A percentile compares a stretch with the other conserved stretches of the same genome.
Evolutionary conservation across 2,329 filamentous ascomycete genomes (phyloP).

Genomic region (Diaporthe destruens): DNA sequence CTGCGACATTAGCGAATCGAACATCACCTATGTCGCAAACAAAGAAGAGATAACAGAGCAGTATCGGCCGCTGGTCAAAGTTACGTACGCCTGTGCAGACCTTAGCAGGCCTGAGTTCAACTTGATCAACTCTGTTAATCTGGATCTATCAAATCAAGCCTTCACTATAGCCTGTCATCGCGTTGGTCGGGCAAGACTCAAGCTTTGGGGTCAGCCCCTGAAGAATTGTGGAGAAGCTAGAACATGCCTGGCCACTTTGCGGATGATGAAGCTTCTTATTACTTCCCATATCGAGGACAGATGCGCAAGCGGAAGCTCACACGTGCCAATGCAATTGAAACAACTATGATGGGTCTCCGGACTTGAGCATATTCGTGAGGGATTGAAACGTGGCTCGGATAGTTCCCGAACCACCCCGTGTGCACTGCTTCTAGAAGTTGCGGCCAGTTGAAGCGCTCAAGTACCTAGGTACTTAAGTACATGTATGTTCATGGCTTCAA

Average conservation of each 20-base stretch:
- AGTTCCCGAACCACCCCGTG: not conserved
- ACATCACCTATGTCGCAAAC: not conserved
- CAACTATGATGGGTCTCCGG: not conserved
- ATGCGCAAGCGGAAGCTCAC: conserved; percentile 1
- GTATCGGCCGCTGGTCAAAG: conserved; percentile 8
- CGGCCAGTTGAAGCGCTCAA: not conserved
- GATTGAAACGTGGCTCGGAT: conserved; percentile 9
- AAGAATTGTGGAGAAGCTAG: conserved; percentile 24
- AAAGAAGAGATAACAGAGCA: conserved; percentile 3
- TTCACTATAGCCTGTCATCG: conserved; percentile 19
- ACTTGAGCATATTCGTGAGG: conserved; percentile 2
- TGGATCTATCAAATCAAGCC: conserved; percentile 18
- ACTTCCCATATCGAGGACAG: not conserved
- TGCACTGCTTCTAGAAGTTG: not conserved
- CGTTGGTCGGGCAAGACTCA: not conserved
- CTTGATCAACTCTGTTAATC: not conserved
- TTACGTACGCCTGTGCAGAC: not conserved
- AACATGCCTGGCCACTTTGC: conserved; percentile 17
- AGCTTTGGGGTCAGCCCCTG: conserved; percentile 18
- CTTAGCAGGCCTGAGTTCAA: not conserved
- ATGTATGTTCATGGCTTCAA: not conserved
- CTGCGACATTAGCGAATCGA: not conserved
- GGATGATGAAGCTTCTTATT: conserved; percentile 33
- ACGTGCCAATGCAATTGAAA: conserved; percentile 31
- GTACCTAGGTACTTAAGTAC: not conserved